Base-by-base conservation (phyloP, 306 rosid genomes). In the Cajanus cajan region DNA sequence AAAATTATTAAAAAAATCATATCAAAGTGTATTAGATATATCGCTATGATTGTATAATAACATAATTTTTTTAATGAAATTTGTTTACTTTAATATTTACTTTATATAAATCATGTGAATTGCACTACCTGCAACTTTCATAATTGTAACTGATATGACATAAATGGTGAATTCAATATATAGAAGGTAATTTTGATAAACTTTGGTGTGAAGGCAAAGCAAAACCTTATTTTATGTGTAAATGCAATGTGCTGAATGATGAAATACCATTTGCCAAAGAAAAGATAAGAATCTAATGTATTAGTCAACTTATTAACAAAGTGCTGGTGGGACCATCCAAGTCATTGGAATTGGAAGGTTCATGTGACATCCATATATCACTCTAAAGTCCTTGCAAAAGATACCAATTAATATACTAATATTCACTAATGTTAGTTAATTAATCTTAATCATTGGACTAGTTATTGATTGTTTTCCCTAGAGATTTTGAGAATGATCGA, bases 261-360 rank as follows among this genome's bases (percentile, higher is more conserved):
- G 65, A 64, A 65, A 25, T 47, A 2, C 74, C 45, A 36, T n/a
- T 9, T 4, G 14, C 10, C 10, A 16, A 16, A 39, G 16, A 28
- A 8, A 54, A 37, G 69, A 88, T 73, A 79, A 78, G 89, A 84
- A 81, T 88, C 41, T 68, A 14, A 5, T 28, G 64, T 71, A 45
- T 78, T 24, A 25, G 47, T 39, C 80, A 84, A 81, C 80, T 50
- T 37, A 47, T 28, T 44, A 76, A 39, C 31, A 71, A 36, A 71
- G 28, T 50, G 64, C 0, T 1, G 78, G 78, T 83, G 82, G 82
- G 66, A 66, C 7, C 39, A 78, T 63, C 4, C 22, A 68, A 67
- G 37, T 33, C 33, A 12, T 22, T 25, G 33, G 19, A 19, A 28
- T 28, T 28, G 31, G 31, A 28, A 50, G 13, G 24, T n/a, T 47